These are phyloP conservation scores for Pleodorina starrii DNA, from an alignment of 139 green algal genomes.

Conservation along the genomic window DNA sequence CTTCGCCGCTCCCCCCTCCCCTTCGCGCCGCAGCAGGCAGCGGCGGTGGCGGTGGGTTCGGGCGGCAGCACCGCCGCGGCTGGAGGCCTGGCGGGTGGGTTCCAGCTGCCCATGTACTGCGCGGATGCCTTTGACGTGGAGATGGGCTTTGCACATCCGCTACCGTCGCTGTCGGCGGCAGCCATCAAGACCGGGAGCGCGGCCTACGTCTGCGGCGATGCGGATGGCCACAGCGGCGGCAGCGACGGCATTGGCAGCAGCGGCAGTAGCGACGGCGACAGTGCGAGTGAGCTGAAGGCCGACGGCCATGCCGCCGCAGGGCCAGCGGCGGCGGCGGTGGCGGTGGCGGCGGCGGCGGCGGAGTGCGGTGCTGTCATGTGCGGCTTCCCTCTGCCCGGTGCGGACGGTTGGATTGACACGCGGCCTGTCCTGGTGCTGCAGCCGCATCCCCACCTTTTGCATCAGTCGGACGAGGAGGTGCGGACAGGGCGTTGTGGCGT, in stretches of 20 bases:
- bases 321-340: background rate
- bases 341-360: background rate
- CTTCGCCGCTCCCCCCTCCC: too few species aligned
- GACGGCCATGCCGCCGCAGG: background rate
- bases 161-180: background rate
- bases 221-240: too few species aligned
- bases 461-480: too few species aligned
- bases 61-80: too few species aligned
- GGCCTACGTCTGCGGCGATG: too few species aligned
- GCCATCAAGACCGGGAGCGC: too few species aligned
- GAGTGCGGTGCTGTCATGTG: background rate
- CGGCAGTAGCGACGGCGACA: background rate
- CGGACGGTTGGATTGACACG: background rate
- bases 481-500: too few species aligned
- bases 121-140: background rate
- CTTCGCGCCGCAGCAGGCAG: too few species aligned
- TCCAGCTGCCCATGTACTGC: background rate
- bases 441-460: background rate
- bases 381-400: background rate
- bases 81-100: too few species aligned
- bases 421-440: slow-evolving; percentile 21
- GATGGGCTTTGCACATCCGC: background rate
- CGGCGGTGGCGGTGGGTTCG: too few species aligned
- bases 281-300: too few species aligned
- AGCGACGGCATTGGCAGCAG: background rate